Conservation (phyloP, 1,284 basidiomycete species). For the Sporisorium graminicola region DNA sequence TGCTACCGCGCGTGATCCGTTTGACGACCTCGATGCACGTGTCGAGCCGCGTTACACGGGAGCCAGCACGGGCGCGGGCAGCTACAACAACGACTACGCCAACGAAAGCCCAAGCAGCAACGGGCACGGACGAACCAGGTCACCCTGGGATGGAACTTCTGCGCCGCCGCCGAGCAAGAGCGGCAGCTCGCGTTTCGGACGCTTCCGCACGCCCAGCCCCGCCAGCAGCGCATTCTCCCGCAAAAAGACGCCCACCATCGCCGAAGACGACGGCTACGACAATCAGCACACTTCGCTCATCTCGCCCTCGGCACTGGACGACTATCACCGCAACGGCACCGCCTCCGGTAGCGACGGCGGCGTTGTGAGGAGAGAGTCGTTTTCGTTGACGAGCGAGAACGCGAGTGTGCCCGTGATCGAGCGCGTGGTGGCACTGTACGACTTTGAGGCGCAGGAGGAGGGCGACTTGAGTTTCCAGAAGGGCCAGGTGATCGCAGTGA, state of each 20-base stretch:
- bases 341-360: not conserved
- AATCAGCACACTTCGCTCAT: constrained; percentile 22
- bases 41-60: constrained; percentile 14
- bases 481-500: constrained; percentile 66
- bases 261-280: constrained; percentile 28
- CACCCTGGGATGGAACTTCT: constrained; percentile 11
- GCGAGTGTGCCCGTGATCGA: constrained; percentile 38
- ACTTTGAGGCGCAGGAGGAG: constrained; percentile 61
- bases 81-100: not conserved
- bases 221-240: constrained; percentile 33
- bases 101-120: constrained; percentile 13
- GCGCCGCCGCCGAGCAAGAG: constrained; percentile 32
- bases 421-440: constrained; percentile 60
- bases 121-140: constrained; percentile 21
- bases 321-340: constrained; percentile 4
- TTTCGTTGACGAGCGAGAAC: constrained; percentile 31
- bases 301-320: constrained; percentile 1
- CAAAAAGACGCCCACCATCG: constrained; percentile 40
- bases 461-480: constrained; percentile 61
- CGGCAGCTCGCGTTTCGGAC: constrained; percentile 23
- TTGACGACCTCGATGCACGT: constrained; percentile 24
- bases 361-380: constrained; percentile 11
- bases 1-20: constrained; percentile 21
- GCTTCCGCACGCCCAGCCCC: constrained; percentile 42
- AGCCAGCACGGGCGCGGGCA: not conserved